Conservation (phyloP, 2,329 filamentous ascomycete genomes). For the Penicillium concentricum region DNA sequence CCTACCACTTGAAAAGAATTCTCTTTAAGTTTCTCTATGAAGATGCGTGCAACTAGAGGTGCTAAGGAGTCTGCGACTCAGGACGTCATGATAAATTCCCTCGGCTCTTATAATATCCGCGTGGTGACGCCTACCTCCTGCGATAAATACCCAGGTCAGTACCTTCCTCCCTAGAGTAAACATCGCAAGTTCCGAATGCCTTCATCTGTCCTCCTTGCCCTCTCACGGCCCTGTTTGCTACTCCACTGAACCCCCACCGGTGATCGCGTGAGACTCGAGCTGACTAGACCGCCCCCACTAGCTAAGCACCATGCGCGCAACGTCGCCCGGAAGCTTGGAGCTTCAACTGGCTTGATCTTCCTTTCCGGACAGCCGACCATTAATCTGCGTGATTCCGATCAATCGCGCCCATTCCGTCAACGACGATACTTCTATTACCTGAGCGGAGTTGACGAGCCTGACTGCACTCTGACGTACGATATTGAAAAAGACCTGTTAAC, state of each 20-base stretch:
- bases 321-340: slow-evolving; percentile 45
- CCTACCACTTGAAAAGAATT: not conserved
- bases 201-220: not conserved
- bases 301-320: slow-evolving; percentile 52
- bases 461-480: slow-evolving; percentile 59
- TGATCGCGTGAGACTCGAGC: slow-evolving; percentile 7
- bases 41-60: slow-evolving; percentile 14
- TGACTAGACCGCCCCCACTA: slow-evolving; percentile 22
- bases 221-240: not conserved
- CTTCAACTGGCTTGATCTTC: slow-evolving; percentile 54
- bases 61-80: slow-evolving; percentile 3
- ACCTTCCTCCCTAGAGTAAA: not conserved
- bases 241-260: slow-evolving; percentile 1
- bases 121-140: slow-evolving; percentile 30
- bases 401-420: slow-evolving; percentile 57
- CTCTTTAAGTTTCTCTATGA: not conserved
- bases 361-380: slow-evolving; percentile 53
- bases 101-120: slow-evolving; percentile 33
- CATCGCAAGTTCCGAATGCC: slow-evolving; percentile 2
- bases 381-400: slow-evolving; percentile 59
- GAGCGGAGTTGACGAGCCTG: slow-evolving; percentile 54
- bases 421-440: slow-evolving; percentile 63
- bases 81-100: slow-evolving; percentile 23
- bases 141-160: slow-evolving; percentile 45
- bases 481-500: slow-evolving; percentile 61